These are phyloP conservation scores for Mortierella alpina DNA, from an alignment of 192 early-diverging fungal species.

Conservation along the genomic window DNA sequence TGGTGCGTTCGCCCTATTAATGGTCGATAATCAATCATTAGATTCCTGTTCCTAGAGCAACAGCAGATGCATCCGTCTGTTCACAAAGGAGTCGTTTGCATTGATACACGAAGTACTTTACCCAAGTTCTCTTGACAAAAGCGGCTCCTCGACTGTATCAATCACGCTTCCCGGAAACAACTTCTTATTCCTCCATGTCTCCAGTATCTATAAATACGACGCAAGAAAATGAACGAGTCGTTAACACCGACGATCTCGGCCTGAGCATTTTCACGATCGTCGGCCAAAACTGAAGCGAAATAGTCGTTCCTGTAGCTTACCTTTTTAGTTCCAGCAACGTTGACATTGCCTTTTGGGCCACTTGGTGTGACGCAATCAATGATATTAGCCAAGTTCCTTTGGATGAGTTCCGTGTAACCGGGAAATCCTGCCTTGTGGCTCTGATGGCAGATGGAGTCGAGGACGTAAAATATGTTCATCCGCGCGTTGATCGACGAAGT, in stretches of 20 bases:
- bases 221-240: background rate
- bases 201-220: conserved; percentile 23
- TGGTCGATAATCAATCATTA: too few species aligned
- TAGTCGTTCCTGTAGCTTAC: conserved; percentile 37
- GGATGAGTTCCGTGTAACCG: conserved; percentile 63
- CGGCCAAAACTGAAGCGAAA: background rate
- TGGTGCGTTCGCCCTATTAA: conserved; percentile 11
- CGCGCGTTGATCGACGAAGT: conserved; percentile 61
- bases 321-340: conserved; percentile 64
- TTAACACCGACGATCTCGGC: too few species aligned
- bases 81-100: background rate
- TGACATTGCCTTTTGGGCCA: conserved; percentile 63
- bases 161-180: conserved; percentile 28
- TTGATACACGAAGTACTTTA: conserved; percentile 24
- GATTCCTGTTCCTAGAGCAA: background rate
- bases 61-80: background rate
- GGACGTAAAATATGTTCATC: conserved; percentile 68
- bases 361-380: conserved; percentile 56
- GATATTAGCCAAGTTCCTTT: conserved; percentile 55
- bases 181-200: conserved; percentile 22
- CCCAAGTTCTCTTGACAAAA: conserved; percentile 52
- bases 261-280: background rate
- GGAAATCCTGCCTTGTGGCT: conserved; percentile 57
- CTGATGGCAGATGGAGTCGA: conserved; percentile 63
- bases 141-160: conserved; percentile 52